Percentiles rank a stretch among this genome's conserved stretches.
Conservation (phyloP, 1,139 yeast species). For the Yamadazyma buinensis region DNA sequence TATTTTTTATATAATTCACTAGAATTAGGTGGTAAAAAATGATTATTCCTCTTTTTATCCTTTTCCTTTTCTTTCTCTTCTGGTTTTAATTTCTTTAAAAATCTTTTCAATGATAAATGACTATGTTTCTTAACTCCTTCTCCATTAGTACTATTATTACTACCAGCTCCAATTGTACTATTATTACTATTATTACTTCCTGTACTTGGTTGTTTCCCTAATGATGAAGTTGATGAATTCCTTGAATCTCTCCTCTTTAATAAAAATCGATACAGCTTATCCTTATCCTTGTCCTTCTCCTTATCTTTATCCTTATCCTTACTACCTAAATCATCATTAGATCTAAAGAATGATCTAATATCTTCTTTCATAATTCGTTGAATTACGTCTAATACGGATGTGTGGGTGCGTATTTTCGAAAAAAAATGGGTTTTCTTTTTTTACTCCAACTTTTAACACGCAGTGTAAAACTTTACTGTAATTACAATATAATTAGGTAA, state of each 20-base stretch:
- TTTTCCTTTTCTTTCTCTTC: conserved; percentile 11
- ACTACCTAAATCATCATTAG: conserved; percentile 33
- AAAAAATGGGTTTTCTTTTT: no score
- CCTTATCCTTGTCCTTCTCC: background rate
- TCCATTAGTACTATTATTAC: conserved; percentile 1
- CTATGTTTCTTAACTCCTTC: conserved; percentile 6
- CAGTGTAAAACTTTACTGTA: no score
- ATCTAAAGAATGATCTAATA: background rate
- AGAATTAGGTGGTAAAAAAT: conserved; percentile 16
- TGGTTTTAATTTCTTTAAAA: conserved; percentile 36
- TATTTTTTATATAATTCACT: conserved; percentile 42
- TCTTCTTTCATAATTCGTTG: conserved; percentile 4
- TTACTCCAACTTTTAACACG: no score
- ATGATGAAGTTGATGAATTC: conserved; percentile 10
- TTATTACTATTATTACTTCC: conserved; percentile 3
- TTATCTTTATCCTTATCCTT: no score
- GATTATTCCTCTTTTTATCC: conserved; percentile 7
- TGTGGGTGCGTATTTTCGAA: no score
- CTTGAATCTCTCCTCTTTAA: conserved; percentile 13
- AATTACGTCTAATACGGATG: no score
- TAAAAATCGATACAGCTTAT: conserved; percentile 17
- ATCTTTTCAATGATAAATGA: conserved; percentile 36
- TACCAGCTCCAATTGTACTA: background rate
- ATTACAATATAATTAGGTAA: no score
- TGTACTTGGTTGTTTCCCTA: conserved; percentile 10